These are phyloP conservation scores for Myriosclerotinia duriaeana DNA, from an alignment of 2,329 filamentous ascomycete species.

Conservation along the genomic window DNA sequence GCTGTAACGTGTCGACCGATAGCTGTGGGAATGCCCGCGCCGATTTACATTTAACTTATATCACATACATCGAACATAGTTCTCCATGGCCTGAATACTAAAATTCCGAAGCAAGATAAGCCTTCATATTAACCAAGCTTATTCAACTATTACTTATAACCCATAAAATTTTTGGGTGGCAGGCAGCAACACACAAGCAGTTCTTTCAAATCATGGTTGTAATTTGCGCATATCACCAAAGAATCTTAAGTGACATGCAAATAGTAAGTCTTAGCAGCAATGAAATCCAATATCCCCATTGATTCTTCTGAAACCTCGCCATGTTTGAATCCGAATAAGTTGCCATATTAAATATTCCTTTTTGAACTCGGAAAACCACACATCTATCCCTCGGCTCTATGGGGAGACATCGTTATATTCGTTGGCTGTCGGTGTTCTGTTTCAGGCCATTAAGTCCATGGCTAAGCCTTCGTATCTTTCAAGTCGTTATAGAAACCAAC, in stretches of 20 bases:
- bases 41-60: no score
- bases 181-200: no score
- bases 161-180: no score
- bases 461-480: not conserved
- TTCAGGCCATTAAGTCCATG: not conserved
- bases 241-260: not conserved
- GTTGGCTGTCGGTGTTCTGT: not conserved
- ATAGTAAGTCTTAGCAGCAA: not conserved
- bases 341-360: not conserved
- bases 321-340: not conserved
- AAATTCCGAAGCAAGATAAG: no score
- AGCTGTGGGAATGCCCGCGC: no score
- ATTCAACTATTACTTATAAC: no score
- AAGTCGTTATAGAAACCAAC: constrained; percentile 35
- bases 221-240: not conserved
- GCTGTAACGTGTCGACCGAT: no score
- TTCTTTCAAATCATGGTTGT: not conserved
- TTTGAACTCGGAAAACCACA: not conserved
- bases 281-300: not conserved
- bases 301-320: not conserved
- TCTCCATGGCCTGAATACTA: no score
- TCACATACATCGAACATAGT: no score
- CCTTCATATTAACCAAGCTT: no score
- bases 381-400: not conserved
- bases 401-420: not conserved